Evolutionary conservation across 805 yeast species (phyloP).

Genomic region (Spathaspora arborariae): DNA sequence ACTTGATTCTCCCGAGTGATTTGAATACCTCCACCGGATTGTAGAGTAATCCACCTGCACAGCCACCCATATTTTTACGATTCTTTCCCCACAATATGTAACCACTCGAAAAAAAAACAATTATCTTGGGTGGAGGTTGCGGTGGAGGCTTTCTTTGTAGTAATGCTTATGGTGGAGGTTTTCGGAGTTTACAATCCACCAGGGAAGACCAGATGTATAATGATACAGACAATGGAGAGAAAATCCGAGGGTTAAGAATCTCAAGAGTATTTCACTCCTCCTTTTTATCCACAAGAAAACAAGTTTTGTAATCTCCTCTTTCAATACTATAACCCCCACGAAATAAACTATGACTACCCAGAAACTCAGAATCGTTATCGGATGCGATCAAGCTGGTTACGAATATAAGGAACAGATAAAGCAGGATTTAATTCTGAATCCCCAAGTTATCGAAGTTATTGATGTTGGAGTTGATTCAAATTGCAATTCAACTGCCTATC

Average conservation of each 20-base stretch:
- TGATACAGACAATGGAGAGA: background rate
- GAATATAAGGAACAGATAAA: slow-evolving; percentile 39
- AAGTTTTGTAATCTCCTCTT: background rate
- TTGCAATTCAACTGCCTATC: slow-evolving; percentile 37
- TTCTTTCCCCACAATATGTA: background rate
- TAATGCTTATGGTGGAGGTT: background rate
- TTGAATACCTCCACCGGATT: background rate
- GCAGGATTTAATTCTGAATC: slow-evolving; percentile 26
- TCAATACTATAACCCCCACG: too few relatives aligned
- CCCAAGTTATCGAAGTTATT: slow-evolving; percentile 25
- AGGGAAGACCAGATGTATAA: background rate
- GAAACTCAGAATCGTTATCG: slow-evolving; percentile 29
- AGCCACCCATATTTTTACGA: background rate
- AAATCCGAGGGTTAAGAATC: background rate
- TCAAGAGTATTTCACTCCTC: background rate
- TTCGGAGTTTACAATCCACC: background rate
- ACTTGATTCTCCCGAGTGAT: background rate
- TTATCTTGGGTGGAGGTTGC: background rate
- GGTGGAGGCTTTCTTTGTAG: background rate
- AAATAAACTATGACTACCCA: background rate
- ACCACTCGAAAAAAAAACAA: too few relatives aligned
- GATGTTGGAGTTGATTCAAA: slow-evolving; percentile 38
- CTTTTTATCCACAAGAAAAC: background rate
- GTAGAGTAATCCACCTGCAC: background rate
- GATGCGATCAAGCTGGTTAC: slow-evolving; percentile 44